phyloP scores from a whole-genome alignment of 306 rosid species.

The Vigna unguiculata region DNA sequence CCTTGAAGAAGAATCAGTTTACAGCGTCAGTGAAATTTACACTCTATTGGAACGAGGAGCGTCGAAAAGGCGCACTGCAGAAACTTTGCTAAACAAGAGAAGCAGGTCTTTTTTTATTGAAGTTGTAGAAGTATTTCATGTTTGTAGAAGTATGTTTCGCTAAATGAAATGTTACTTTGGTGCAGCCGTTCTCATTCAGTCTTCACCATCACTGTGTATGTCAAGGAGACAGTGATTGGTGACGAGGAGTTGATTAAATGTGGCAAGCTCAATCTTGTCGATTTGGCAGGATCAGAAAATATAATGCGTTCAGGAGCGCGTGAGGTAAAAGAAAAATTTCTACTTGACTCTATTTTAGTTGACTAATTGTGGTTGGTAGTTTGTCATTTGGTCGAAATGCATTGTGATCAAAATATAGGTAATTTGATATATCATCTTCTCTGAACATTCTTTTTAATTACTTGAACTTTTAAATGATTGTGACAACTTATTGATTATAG shows the following conservation, averaged over 20 bases:
- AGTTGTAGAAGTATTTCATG: conserved; percentile 4
- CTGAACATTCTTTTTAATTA: background rate
- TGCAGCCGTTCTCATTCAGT: conserved; percentile 98
- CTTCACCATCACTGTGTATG: conserved; percentile 83
- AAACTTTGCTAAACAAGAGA: conserved; percentile 88
- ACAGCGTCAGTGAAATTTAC: conserved; percentile 80
- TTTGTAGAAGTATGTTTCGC: conserved; percentile 23
- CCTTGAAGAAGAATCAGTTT: conserved; percentile 92
- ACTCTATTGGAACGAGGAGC: conserved; percentile 85
- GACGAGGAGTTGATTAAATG: conserved; percentile 95
- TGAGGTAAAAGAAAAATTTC: conserved; percentile 63
- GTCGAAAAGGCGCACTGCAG: conserved; percentile 92
- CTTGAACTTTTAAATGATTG: background rate
- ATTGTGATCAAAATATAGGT: conserved; percentile 27
- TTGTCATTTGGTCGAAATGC: conserved; percentile 26
- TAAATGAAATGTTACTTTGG: conserved; percentile 10
- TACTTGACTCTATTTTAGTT: conserved; percentile 20
- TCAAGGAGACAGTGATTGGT: conserved; percentile 84
- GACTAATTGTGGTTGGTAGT: background rate
- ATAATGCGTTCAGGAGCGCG: conserved; percentile 97
- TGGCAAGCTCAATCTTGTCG: conserved; percentile 98
- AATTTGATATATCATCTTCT: background rate
- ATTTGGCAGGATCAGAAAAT: conserved; percentile 97
- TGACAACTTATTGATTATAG: background rate
- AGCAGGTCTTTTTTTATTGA: conserved; percentile 68